phyloP scores from a whole-genome alignment of 257 asterid species.

The Anisodus tanguticus region DNA sequence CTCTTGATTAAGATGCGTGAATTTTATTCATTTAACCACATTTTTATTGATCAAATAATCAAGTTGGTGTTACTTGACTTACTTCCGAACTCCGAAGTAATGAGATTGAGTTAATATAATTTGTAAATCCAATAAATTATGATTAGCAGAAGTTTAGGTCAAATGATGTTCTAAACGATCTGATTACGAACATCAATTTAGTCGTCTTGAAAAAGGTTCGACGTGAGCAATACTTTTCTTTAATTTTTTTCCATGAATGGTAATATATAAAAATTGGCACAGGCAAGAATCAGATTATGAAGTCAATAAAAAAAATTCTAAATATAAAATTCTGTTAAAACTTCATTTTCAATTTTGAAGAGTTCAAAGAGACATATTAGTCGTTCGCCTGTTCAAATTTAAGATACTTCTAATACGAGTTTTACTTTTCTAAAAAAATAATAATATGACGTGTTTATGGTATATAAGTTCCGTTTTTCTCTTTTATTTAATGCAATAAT shows the following conservation, averaged over 20 bases:
- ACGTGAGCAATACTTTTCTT: not conserved
- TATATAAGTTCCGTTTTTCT: not conserved
- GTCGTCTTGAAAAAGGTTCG: not conserved
- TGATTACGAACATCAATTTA: not conserved
- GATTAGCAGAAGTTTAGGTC: not conserved
- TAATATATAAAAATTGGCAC: not conserved
- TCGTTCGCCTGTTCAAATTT: not conserved
- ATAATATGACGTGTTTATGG: not conserved
- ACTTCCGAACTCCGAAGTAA: no score
- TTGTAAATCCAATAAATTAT: no score
- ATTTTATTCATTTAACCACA: no score
- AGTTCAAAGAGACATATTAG: not conserved
- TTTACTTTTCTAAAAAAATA: not conserved
- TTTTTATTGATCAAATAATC: no score
- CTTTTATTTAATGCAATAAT: not conserved
- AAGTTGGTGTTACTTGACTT: no score
- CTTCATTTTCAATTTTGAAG: not conserved
- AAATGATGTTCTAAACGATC: not conserved
- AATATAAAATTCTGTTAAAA: not conserved
- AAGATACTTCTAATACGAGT: not conserved
- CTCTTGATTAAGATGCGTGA: no score
- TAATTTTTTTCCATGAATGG: no score
- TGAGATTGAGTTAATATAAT: not conserved
- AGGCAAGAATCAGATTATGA: not conserved
- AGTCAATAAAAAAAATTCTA: not conserved